Conservation (phyloP, 805 yeast species). For the Saccharomycopsis sp. region DNA sequence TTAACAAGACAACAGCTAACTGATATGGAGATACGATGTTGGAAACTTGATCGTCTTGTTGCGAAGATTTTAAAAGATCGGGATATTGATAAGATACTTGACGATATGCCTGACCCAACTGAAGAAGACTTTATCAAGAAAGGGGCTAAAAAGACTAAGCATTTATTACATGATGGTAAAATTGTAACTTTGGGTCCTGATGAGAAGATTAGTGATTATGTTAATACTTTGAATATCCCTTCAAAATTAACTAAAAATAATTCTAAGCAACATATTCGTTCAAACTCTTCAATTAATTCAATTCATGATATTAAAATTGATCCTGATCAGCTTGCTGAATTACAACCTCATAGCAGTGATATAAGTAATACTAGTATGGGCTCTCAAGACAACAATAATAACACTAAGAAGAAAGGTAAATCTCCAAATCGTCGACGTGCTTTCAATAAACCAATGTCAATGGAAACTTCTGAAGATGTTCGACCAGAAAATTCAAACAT, state of each 20-base stretch:
- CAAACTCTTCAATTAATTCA: background rate
- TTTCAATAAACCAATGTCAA: background rate
- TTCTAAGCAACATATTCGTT: slow-evolving; percentile 5
- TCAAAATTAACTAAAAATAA: background rate
- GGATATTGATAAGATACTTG: slow-evolving; percentile 36
- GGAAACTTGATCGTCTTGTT: slow-evolving; percentile 39
- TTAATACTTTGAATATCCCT: slow-evolving; percentile 13
- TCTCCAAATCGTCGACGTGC: too few species aligned
- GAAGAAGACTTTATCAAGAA: slow-evolving; percentile 15
- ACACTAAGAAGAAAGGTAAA: too few species aligned
- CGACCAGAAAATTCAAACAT: slow-evolving; percentile 4
- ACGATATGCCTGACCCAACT: slow-evolving; percentile 18
- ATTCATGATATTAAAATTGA: background rate
- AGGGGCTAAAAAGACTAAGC: slow-evolving; percentile 16
- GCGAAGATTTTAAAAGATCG: slow-evolving; percentile 38
- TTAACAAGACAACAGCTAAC: slow-evolving; percentile 76
- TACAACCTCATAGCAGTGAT: background rate
- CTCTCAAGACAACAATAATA: background rate
- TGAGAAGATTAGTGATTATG: slow-evolving; percentile 15
- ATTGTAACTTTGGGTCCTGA: slow-evolving; percentile 19
- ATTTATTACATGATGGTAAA: slow-evolving; percentile 9
- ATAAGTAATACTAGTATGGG: background rate
- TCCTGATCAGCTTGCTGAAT: background rate
- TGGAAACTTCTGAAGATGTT: slow-evolving; percentile 1
- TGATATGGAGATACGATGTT: slow-evolving; percentile 55